phyloP scores from a whole-genome alignment of 1,284 basidiomycete species.

The Malassezia arunalokei region DNA sequence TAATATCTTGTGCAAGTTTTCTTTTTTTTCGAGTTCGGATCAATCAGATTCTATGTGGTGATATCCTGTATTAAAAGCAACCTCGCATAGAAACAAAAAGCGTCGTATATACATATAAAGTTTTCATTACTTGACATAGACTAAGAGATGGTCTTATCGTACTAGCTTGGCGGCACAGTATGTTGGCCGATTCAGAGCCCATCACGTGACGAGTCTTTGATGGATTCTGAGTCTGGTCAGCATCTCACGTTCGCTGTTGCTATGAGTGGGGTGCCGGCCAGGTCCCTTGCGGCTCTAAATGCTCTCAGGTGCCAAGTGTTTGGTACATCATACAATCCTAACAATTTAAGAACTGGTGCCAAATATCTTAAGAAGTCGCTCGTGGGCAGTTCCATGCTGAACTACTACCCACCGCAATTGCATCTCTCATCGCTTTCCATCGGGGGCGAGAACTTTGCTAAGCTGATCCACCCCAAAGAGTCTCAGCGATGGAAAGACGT shows the following conservation, averaged over 20 bases:
- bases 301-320: constrained; percentile 30
- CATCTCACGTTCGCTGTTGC: too few relatives aligned
- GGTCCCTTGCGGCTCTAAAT: constrained; percentile 23
- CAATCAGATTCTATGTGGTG: too few relatives aligned
- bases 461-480: constrained; percentile 23
- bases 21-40: too few relatives aligned
- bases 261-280: constrained; percentile 21
- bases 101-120: too few relatives aligned
- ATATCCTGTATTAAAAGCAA: too few relatives aligned
- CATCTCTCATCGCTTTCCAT: constrained; percentile 23
- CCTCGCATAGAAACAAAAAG: too few relatives aligned
- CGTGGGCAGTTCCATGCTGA: constrained; percentile 35
- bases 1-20: neutral
- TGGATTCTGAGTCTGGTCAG: too few relatives aligned
- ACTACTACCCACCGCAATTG: constrained; percentile 37
- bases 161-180: too few relatives aligned
- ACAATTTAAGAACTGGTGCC: constrained; percentile 29
- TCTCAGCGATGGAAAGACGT: constrained; percentile 32
- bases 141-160: too few relatives aligned
- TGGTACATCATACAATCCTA: constrained; percentile 29
- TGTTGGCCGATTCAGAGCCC: too few relatives aligned
- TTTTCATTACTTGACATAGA: too few relatives aligned
- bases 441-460: constrained; percentile 16
- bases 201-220: too few relatives aligned
- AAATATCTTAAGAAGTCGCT: constrained; percentile 33